These are phyloP conservation scores for Eudorina sp. DNA, from an alignment of 139 green algal genomes.

Conservation along the genomic window DNA sequence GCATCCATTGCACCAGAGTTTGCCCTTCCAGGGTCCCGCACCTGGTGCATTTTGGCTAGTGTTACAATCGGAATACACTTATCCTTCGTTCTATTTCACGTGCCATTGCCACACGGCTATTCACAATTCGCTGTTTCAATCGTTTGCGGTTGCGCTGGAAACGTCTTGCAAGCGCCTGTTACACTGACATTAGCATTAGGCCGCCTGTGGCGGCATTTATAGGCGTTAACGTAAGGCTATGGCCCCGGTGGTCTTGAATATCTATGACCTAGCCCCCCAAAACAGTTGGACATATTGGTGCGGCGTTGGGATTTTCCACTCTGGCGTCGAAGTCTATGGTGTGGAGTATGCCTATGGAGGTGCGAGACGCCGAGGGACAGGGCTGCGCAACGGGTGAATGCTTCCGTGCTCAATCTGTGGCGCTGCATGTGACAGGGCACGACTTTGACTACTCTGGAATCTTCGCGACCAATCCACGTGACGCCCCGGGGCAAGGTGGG, in stretches of 20 bases:
- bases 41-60: too few species aligned
- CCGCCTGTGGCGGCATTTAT: neutral
- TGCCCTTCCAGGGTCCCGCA: too few species aligned
- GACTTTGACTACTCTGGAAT: slow-evolving; percentile 91
- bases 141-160: too few species aligned
- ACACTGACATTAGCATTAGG: neutral
- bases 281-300: slow-evolving; percentile 88
- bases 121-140: too few species aligned
- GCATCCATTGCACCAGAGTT: too few species aligned
- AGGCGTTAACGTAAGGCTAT: neutral
- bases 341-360: slow-evolving; percentile 92
- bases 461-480: slow-evolving; percentile 88
- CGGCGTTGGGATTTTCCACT: slow-evolving; percentile 88
- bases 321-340: slow-evolving; percentile 90
- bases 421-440: slow-evolving; percentile 76
- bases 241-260: slow-evolving; percentile 79
- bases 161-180: too few species aligned
- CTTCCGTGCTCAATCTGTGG: too few species aligned
- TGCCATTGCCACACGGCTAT: too few species aligned
- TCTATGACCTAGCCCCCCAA: slow-evolving; percentile 88
- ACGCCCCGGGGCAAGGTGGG: slow-evolving; percentile 83
- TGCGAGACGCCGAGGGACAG: too few species aligned
- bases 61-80: too few species aligned
- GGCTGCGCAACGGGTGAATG: too few species aligned
- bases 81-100: too few species aligned